Base-by-base conservation (phyloP, 768 basidiomycete genomes). In the Dentipellis fragilis region DNA sequence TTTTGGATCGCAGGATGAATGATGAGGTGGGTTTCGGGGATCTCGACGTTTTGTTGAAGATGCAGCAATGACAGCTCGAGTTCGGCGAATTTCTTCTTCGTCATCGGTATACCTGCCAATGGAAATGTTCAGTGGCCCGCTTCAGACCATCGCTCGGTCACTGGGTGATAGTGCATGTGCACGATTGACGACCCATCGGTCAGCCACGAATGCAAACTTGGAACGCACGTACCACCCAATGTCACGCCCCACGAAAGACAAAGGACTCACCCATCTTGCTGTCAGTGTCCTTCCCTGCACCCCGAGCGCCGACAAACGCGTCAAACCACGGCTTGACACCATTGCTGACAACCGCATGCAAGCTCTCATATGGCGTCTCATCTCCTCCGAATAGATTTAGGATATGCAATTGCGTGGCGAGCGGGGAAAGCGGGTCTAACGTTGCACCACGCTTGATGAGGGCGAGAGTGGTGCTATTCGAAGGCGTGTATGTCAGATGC, bases 241-340 rank as follows among this genome's bases (percentile, higher is more conserved):
- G 40, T 14, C 14, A 42, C 14, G 40, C 40, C 14, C 40, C 19
- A 19, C 40, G 19, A 14, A 4, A 42, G 49, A 36, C 34, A 10
- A 38, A 22, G n/a, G 7, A 61, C 70, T 45, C 54, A 77, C 90
- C 91, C 84, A 91, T 87, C 71, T 92, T 89, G 46, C 76, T 80
- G 66, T 93, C 93, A 8, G 72, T 78, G 34, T 88, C 87, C 66
- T 90, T 92, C 52, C 80, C 83, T 56, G 77, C 73, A 23, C 84
- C 80, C 51, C 92, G 80, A 21, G 91, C 78, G 21, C 88, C 93
- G 23, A 97, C 93, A 64, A 95, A 98, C 14, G 95, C 93, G 69
- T 98, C 94, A 64, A 99, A 98, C 87, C 92, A 97, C 0, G 94
- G 94, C 63, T 97, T 95, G 23, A 99, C 93, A 62, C 90, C 96